Base-by-base conservation (phyloP, 148 eudicot species). In the Heliosperma pusillum region DNA sequence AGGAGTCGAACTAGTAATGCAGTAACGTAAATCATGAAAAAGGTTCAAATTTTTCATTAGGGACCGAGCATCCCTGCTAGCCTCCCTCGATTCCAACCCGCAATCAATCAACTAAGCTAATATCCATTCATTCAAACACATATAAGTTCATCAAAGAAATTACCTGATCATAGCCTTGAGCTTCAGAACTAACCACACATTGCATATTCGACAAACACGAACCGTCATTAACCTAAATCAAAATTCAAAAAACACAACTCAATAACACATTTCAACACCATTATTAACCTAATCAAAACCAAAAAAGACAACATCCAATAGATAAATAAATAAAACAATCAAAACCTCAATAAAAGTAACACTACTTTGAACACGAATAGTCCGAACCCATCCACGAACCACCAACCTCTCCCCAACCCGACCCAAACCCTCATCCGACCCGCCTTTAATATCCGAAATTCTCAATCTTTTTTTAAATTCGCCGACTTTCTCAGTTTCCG, bases 101-200 rank as follows among this genome's bases (percentile, higher is more conserved):
- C 25, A n/a, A 42, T 19, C n/a, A 62, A 9, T 21, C 57, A 72
- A 72, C 3, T 61, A 72, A 42, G 55, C 71, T 20, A 42, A 20
- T 21, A 12, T 4, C 0, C 42, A 17, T n/a, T 42, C 24, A 44
- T 3, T 4, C 17, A 12, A 52, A 69, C 3, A 70, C 17, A 47
- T 7, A 47, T 2, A 24, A 17, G 3, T 15, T 50, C 16, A 0
- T 7, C 7, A 15, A 29, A 26, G 13, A 22, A 50, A 9, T 10
- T 77, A 95, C 99, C 99, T 95, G 90, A 85, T 95, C 92, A 80
- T 95, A 95, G 64, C 99, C 99, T 78, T 95, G 92, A 78, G 96
- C 93, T 73, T 95, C 98, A 11, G 96, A 82, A 69, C 78, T 82
- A 85, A 95, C 81, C 76, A 95, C 98, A 81, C 98, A 95, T 86